Evolutionary conservation across 192 early-diverging fungal genomes (phyloP).

Genomic region (Kappamyces sp.): DNA sequence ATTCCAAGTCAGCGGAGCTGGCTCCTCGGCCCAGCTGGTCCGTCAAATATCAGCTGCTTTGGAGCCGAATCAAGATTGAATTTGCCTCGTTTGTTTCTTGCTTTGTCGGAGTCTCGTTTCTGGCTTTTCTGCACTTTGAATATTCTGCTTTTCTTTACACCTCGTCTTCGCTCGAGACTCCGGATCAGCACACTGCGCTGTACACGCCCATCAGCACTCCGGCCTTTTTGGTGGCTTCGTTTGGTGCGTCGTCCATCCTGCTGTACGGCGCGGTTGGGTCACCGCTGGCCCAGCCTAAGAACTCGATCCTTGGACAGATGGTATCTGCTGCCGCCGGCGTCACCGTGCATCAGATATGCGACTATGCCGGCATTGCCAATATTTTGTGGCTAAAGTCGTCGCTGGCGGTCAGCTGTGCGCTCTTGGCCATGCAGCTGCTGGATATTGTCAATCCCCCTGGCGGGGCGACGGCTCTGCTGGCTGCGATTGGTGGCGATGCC

Average conservation of each 20-base stretch:
- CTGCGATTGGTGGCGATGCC: not conserved
- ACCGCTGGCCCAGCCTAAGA: slow-evolving; percentile 55
- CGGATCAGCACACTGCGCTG: too few relatives aligned
- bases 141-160: too few relatives aligned
- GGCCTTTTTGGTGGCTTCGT: slow-evolving; percentile 9
- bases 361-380: not conserved
- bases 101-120: too few relatives aligned
- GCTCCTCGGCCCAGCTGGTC: too few relatives aligned
- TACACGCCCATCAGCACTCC: too few relatives aligned
- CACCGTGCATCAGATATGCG: too few relatives aligned
- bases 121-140: too few relatives aligned
- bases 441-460: not conserved
- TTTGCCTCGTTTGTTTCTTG: too few relatives aligned
- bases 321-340: not conserved
- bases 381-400: not conserved
- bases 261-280: slow-evolving; percentile 55
- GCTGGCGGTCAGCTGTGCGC: not conserved
- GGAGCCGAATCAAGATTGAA: too few relatives aligned
- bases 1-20: too few relatives aligned
- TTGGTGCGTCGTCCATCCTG: slow-evolving; percentile 56
- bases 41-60: too few relatives aligned
- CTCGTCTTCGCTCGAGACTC: too few relatives aligned
- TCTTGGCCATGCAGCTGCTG: not conserved
- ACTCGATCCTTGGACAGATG: slow-evolving; percentile 24
- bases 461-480: not conserved